Evolutionary conservation across 2,329 filamentous ascomycete species (phyloP).

Genomic region (Tolypocladium nubicola): DNA sequence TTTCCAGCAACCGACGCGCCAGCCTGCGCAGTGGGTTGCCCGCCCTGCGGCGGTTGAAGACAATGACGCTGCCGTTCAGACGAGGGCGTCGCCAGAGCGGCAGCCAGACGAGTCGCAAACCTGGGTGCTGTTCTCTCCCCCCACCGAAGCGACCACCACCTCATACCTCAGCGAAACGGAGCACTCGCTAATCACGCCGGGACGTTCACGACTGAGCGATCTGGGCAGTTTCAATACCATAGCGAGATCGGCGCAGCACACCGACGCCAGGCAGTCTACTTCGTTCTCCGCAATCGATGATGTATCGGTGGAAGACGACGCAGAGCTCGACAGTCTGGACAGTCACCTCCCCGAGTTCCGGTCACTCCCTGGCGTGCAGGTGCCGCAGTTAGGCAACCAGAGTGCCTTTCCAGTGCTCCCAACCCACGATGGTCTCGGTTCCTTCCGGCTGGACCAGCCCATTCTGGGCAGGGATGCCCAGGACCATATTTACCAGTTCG

Average conservation of each 20-base stretch:
- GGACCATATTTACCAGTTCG: constrained; percentile 82
- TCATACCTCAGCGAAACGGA: constrained; percentile 61
- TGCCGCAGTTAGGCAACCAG: constrained; percentile 12
- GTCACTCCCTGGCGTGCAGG: constrained; percentile 34
- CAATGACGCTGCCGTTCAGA: constrained; percentile 15
- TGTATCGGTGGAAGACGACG: constrained; percentile 48
- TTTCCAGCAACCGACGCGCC: constrained; percentile 49
- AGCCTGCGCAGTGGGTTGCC: constrained; percentile 36
- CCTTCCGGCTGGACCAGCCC: constrained; percentile 59
- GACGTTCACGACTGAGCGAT: constrained; percentile 66
- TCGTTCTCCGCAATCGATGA: constrained; percentile 26
- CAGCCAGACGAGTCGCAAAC: constrained; percentile 66
- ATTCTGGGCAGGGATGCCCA: constrained; percentile 50
- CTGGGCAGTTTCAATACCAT: constrained; percentile 67
- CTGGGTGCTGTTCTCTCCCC: constrained; percentile 91
- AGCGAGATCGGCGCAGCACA: constrained; percentile 46
- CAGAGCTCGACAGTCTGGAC: constrained; percentile 85
- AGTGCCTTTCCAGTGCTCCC: constrained; percentile 67
- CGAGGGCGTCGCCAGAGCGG: constrained; percentile 15
- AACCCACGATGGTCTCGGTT: constrained; percentile 82
- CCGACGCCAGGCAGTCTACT: constrained; percentile 29
- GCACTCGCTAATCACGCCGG: constrained; percentile 52
- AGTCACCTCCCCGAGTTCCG: constrained; percentile 85
- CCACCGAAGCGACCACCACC: constrained; percentile 50
- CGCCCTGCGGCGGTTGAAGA: constrained; percentile 29